A percentile compares a stretch with the other conserved stretches of the same genome.
phyloP scores from a whole-genome alignment of 2,329 filamentous ascomycete genomes.

The Trichoderma oligosporum region DNA sequence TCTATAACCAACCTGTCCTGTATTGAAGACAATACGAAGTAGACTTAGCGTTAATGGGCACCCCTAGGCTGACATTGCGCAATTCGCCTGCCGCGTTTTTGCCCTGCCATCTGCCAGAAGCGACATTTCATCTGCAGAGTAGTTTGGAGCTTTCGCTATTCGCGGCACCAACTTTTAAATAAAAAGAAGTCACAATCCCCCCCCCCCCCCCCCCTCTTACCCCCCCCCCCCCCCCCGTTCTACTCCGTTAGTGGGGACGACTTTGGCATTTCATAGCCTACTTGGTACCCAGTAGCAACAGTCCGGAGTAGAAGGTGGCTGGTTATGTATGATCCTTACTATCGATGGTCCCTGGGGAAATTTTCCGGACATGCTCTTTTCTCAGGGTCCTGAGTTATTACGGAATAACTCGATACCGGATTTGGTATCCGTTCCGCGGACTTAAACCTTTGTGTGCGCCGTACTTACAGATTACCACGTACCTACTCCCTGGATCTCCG shows the following conservation, averaged over 20 bases:
- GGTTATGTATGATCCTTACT: not conserved
- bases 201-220: too few species aligned
- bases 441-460: too few species aligned
- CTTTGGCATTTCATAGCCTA: conserved; percentile 10
- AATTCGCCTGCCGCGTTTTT: not conserved
- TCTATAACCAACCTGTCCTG: too few species aligned
- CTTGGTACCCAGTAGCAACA: not conserved
- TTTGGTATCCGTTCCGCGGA: conserved; percentile 1
- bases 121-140: conserved; percentile 5
- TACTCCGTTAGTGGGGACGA: conserved; percentile 8
- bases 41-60: not conserved
- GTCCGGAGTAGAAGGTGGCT: too few species aligned
- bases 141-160: conserved; percentile 9
- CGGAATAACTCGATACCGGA: too few species aligned
- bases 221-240: too few species aligned
- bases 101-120: not conserved
- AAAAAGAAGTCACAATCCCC: conserved; percentile 12
- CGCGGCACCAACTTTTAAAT: conserved; percentile 10
- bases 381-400: not conserved
- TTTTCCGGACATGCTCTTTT: conserved; percentile 9
- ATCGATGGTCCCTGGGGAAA: conserved; percentile 12
- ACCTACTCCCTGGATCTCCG: too few species aligned
- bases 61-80: conserved; percentile 9
- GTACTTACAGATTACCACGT: too few species aligned
- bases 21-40: too few species aligned